Percentiles rank a stretch among this genome's conserved stretches.
phyloP scores from a whole-genome alignment of 108 stramenopile genomes.

The Cyclotella kingstonii region DNA sequence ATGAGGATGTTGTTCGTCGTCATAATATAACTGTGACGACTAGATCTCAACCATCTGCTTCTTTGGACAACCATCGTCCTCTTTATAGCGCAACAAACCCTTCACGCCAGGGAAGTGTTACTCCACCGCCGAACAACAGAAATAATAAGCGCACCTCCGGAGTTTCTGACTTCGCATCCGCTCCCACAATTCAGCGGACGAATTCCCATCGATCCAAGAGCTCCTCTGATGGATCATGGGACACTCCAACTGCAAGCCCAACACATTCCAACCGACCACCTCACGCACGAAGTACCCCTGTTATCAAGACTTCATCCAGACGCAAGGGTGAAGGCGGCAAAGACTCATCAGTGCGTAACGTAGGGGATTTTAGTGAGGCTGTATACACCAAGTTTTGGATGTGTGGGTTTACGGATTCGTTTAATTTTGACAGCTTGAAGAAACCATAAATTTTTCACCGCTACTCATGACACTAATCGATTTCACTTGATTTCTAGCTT shows the following conservation, averaged over 20 bases:
- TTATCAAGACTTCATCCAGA: not conserved
- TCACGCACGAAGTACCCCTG: conserved; percentile 6
- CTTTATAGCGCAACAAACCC: conserved; percentile 1
- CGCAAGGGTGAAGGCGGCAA: conserved; percentile 8
- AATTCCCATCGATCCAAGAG: conserved; percentile 40
- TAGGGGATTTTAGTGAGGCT: conserved; percentile 32
- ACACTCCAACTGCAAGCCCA: conserved; percentile 35
- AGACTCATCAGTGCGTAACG: not conserved
- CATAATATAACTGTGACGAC: conserved; percentile 16
- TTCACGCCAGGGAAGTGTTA: conserved; percentile 11
- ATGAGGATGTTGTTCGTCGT: conserved; percentile 15
- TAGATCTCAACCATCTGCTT: conserved; percentile 4
- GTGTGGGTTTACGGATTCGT: conserved; percentile 48
- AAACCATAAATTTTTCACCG: conserved; percentile 5
- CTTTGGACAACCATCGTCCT: not conserved
- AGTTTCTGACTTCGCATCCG: conserved; percentile 9
- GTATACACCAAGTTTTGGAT: conserved; percentile 48
- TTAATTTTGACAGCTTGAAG: conserved; percentile 39
- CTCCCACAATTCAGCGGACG: conserved; percentile 9
- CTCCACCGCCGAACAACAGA: conserved; percentile 32
- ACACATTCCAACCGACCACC: conserved; percentile 19
- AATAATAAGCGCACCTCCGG: conserved; percentile 21
- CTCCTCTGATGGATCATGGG: conserved; percentile 42
- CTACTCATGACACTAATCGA: too few relatives aligned
- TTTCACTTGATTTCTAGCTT: too few relatives aligned